A percentile compares a stretch with the other conserved stretches of the same genome.
Conservation (phyloP, 2,329 filamentous ascomycete species). For the Monosporascus sp. region DNA sequence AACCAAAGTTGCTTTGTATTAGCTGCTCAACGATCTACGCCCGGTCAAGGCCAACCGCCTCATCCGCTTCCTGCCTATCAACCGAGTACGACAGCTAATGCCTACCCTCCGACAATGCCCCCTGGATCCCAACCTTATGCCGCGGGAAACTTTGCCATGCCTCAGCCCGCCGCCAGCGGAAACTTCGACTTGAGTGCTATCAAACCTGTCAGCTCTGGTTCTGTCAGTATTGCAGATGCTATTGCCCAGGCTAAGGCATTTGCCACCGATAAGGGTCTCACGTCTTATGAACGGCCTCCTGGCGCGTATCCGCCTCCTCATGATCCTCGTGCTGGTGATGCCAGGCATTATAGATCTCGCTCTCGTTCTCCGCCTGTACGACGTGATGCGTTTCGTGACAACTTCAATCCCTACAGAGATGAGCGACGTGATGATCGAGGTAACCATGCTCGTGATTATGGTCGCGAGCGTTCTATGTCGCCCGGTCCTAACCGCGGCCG, state of each 20-base stretch:
- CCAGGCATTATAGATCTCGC: slow-evolving; percentile 60
- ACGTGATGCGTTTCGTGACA: slow-evolving; percentile 68
- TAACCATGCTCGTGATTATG: slow-evolving; percentile 50
- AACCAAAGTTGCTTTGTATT: slow-evolving; percentile 10
- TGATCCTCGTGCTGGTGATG: slow-evolving; percentile 41
- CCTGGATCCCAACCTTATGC: slow-evolving; percentile 35
- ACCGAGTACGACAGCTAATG: slow-evolving; percentile 33
- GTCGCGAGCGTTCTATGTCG: slow-evolving; percentile 70
- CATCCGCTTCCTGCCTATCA: slow-evolving; percentile 28
- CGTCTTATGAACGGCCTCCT: slow-evolving; percentile 54
- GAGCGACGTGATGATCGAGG: slow-evolving; percentile 69
- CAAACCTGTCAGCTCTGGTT: slow-evolving; percentile 73
- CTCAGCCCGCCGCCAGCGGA: slow-evolving; percentile 67
- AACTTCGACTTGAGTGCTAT: slow-evolving; percentile 77
- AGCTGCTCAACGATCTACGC: slow-evolving; percentile 43
- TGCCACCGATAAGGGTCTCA: slow-evolving; percentile 72
- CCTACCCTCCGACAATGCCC: slow-evolving; percentile 33
- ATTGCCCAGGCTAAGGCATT: slow-evolving; percentile 80
- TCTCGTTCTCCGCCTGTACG: slow-evolving; percentile 67
- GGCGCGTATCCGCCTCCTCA: slow-evolving; percentile 35
- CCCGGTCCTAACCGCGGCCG: slow-evolving; percentile 51
- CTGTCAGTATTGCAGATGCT: slow-evolving; percentile 77
- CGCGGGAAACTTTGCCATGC: slow-evolving; percentile 43
- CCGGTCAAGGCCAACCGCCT: slow-evolving; percentile 37
- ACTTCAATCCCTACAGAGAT: slow-evolving; percentile 79